These are phyloP conservation scores for Saccharomycopsis phalli DNA, from an alignment of 1,139 yeast genomes.

Conservation along the genomic window DNA sequence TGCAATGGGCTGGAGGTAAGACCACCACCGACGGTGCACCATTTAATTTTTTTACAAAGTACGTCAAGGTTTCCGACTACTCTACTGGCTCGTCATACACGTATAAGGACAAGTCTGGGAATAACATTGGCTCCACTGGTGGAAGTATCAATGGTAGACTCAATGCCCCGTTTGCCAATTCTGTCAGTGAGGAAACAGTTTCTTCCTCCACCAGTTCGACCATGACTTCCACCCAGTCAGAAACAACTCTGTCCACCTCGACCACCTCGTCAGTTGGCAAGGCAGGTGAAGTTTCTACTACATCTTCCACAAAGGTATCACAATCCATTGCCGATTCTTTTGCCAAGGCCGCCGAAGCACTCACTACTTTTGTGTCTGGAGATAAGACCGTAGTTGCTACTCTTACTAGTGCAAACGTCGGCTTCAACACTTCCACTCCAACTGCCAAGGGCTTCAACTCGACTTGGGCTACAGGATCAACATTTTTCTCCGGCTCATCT, in stretches of 20 bases:
- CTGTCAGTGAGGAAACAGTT: conserved; percentile 22
- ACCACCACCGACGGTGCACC: conserved; percentile 64
- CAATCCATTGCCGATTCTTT: too few relatives aligned
- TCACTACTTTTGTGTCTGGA: not conserved
- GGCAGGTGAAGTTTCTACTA: conserved; percentile 6
- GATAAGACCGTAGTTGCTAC: not conserved
- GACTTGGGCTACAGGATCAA: conserved; percentile 5
- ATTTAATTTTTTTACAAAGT: conserved; percentile 56
- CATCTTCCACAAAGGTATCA: conserved; percentile 4
- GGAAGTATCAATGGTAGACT: conserved; percentile 61
- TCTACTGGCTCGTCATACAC: conserved; percentile 67
- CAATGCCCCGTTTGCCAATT: conserved; percentile 41
- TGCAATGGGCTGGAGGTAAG: conserved; percentile 77
- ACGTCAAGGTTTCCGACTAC: conserved; percentile 62
- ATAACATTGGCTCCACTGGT: conserved; percentile 51
- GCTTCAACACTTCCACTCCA: not conserved
- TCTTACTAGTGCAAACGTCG: not conserved
- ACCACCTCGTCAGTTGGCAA: conserved; percentile 17
- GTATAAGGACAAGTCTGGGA: conserved; percentile 57
- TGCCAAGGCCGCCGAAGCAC: conserved; percentile 4
- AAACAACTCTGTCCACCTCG: conserved; percentile 15
- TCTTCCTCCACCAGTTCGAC: conserved; percentile 6
- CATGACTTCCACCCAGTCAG: conserved; percentile 19
- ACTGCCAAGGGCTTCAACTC: conserved; percentile 9
- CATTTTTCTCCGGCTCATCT: not conserved